Evolutionary conservation across 1,284 basidiomycete species (phyloP), one percentile per base, ranked within the genome.

Genomic region (Schizopora paradoxa): DNA sequence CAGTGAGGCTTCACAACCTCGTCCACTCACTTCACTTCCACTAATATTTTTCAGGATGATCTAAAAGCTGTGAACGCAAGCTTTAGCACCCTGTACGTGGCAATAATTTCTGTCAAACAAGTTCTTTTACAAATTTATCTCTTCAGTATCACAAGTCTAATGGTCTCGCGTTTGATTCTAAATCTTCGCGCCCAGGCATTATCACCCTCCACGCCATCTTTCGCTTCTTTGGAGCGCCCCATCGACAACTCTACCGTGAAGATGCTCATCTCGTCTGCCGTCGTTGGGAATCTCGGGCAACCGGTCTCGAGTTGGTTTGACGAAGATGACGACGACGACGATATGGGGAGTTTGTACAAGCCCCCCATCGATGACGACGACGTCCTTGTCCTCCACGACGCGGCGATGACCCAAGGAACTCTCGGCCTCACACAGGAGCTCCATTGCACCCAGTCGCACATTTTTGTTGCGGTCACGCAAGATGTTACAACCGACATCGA

Each of bases 101-200:
- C n/a, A n/a, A n/a, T n/a, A n/a, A n/a, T n/a, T n/a, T n/a, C n/a
- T n/a, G n/a, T n/a, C n/a, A n/a, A n/a, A n/a, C n/a, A n/a, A n/a
- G n/a, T n/a, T n/a, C n/a, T n/a, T n/a, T n/a, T n/a, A n/a, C n/a
- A n/a, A n/a, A n/a, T n/a, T n/a, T n/a, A n/a, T n/a, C n/a, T n/a
- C n/a, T n/a, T n/a, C n/a, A n/a, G n/a, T n/a, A 48, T 48, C 33
- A 48, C 47, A n/a, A 43, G 41, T 29, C 34, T 48, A n/a, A 48
- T 48, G 47, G 47, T 48, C 28, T 48, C 47, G 7, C 47, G 47
- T 14, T 35, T 48, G 7, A 43, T 48, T 19, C 35, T 48, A 14
- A 48, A 48, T 41, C 28, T 48, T 13, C 47, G 47, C 7, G 38
- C 33, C 8, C 47, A 48, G 35, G 47, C 41, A 6, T 37, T 36